A percentile compares a stretch with the other conserved stretches of the same genome.
These are phyloP conservation scores for Lachancea fermentati DNA, from an alignment of 805 yeast genomes.

Conservation along the genomic window DNA sequence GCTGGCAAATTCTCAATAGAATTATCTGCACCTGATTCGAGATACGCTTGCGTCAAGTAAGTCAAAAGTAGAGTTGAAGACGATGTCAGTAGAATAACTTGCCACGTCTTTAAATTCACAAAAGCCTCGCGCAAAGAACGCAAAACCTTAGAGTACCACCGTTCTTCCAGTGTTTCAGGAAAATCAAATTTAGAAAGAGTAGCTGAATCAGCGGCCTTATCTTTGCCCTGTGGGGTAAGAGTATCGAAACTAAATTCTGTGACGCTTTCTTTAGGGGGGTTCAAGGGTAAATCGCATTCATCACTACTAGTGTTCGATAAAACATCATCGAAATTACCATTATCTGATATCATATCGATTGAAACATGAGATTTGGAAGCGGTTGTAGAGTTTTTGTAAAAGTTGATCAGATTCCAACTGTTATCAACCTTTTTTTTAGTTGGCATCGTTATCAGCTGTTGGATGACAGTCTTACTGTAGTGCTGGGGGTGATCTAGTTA, in stretches of 20 bases:
- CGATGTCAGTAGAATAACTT: slow-evolving; percentile 8
- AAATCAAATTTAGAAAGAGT: not conserved
- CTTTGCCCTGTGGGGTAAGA: not conserved
- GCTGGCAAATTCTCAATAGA: not conserved
- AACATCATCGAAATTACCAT: slow-evolving; percentile 9
- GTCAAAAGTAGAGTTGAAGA: slow-evolving; percentile 7
- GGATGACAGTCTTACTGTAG: not conserved
- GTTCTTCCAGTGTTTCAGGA: not conserved
- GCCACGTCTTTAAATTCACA: slow-evolving; percentile 7
- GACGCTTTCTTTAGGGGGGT: not conserved
- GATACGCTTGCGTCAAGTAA: slow-evolving; percentile 1
- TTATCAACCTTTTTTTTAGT: slow-evolving; percentile 3
- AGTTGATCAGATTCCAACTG: slow-evolving; percentile 8
- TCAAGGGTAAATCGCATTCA: slow-evolving; percentile 5
- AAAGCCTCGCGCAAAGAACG: not conserved
- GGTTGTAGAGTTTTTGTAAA: slow-evolving; percentile 2
- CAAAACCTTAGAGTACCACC: not conserved
- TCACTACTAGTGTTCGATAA: slow-evolving; percentile 10
- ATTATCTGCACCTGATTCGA: not conserved
- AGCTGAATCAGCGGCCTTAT: not conserved
- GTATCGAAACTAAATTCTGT: slow-evolving; percentile 7
- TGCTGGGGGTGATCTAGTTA: too few species aligned
- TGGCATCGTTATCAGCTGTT: not conserved
- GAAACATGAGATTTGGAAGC: slow-evolving; percentile 4
- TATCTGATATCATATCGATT: slow-evolving; percentile 5